phyloP scores from a whole-genome alignment of 768 basidiomycete species.

The Pisolithus microcarpus region DNA sequence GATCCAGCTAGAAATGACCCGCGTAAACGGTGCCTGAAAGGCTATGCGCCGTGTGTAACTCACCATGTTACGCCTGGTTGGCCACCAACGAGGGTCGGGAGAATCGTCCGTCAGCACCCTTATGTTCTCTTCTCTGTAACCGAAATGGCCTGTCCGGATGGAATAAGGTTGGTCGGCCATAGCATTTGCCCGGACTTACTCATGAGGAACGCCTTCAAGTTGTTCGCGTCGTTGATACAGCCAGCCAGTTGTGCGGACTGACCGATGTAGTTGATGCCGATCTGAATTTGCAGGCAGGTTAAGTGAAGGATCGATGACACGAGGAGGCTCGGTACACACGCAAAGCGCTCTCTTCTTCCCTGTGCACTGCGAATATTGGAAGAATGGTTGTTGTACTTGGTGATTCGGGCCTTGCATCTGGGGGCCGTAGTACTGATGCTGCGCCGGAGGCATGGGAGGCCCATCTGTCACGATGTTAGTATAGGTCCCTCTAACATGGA shows the following conservation, averaged over 20 bases:
- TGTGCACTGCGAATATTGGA: constrained; percentile 85
- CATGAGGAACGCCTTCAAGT: constrained; percentile 71
- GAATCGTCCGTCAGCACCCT: constrained; percentile 81
- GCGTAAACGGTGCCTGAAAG: neutral
- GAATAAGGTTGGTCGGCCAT: neutral
- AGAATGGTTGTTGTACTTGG: constrained; percentile 51
- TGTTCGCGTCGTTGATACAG: constrained; percentile 88
- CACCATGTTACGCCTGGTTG: constrained; percentile 79
- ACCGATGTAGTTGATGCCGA: constrained; percentile 85
- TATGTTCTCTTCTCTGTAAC: constrained; percentile 74
- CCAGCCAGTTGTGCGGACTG: constrained; percentile 63
- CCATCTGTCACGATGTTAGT: constrained; percentile 14
- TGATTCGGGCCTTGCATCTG: constrained; percentile 42
- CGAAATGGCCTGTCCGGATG: constrained; percentile 31
- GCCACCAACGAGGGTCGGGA: constrained; percentile 49
- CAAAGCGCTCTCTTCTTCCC: constrained; percentile 85
- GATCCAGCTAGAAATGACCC: constrained; percentile 42
- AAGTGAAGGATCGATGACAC: neutral
- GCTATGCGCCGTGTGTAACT: constrained; percentile 14
- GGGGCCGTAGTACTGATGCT: constrained; percentile 58
- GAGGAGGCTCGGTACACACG: constrained; percentile 36
- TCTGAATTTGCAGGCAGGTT: constrained; percentile 33
- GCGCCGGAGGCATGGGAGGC: constrained; percentile 46
- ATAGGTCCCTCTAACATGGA: neutral
- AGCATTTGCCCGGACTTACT: constrained; percentile 33